phyloP scores from a whole-genome alignment of 2,329 filamentous ascomycete species.

The Monosporascus sp. region DNA sequence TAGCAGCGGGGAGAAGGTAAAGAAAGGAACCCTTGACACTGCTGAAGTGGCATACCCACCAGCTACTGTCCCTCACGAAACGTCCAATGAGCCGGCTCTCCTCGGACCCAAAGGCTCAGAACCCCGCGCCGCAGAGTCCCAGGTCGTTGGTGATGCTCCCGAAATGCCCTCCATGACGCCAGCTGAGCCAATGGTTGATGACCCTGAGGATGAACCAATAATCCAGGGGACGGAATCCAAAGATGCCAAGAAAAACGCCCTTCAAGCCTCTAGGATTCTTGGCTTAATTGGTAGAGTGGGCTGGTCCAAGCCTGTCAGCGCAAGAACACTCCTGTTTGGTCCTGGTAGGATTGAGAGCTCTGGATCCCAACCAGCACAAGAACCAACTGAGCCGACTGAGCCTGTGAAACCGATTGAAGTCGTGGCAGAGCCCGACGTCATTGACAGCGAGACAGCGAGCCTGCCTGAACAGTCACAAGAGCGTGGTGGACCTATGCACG shows the following conservation, averaged over 20 bases:
- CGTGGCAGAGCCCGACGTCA: background rate
- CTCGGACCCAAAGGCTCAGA: background rate
- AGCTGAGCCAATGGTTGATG: constrained; percentile 5
- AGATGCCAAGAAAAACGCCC: constrained; percentile 9
- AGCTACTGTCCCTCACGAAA: background rate
- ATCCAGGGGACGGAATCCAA: constrained; percentile 15
- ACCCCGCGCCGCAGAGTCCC: background rate
- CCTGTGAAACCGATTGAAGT: background rate
- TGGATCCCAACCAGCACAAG: background rate
- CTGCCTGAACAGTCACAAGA: background rate
- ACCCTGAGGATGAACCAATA: constrained; percentile 8
- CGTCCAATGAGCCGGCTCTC: background rate
- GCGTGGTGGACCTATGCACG: constrained; percentile 5
- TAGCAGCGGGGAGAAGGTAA: background rate
- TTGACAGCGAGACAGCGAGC: background rate
- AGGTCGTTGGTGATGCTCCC: background rate
- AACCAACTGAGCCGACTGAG: background rate
- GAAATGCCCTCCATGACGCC: constrained; percentile 2
- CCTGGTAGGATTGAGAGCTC: background rate
- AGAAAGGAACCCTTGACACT: background rate
- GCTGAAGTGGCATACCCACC: background rate
- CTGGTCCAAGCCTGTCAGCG: background rate
- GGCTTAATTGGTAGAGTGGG: background rate
- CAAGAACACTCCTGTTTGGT: background rate
- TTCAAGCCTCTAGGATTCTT: background rate